Conservation (phyloP, 805 yeast genomes). For the Helenozyma rhizophorensis region DNA sequence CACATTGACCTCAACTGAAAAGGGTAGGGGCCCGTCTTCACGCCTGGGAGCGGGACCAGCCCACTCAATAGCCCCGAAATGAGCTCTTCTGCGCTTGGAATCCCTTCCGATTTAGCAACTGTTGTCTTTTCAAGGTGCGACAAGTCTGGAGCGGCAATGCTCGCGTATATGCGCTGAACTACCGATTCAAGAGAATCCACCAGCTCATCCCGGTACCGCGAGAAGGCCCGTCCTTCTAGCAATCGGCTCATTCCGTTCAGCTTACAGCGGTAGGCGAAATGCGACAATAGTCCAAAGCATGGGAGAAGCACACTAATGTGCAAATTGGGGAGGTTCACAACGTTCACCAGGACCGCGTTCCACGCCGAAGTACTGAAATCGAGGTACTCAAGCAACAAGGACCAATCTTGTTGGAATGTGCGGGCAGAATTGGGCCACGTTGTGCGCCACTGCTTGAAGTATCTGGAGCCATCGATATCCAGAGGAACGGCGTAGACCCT, state of each 20-base stretch:
- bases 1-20: conserved; percentile 60
- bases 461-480: conserved; percentile 35
- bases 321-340: no score
- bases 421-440: neutral
- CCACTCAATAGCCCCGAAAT: conserved; percentile 7
- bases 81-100: conserved; percentile 11
- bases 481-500: conserved; percentile 47
- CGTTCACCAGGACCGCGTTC: no score
- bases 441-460: conserved; percentile 31
- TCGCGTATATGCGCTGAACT: conserved; percentile 8
- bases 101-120: no score
- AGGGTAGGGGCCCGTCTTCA: conserved; percentile 47
- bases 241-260: no score
- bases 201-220: no score
- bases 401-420: conserved; percentile 9
- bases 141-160: conserved; percentile 8
- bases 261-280: no score
- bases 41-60: conserved; percentile 27
- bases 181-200: conserved; percentile 17
- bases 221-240: no score
- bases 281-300: no score
- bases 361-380: no score
- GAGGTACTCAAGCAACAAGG: conserved; percentile 22
- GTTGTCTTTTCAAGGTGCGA: neutral
- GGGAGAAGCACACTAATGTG: no score